Percentiles rank a stretch among this genome's conserved stretches.
These are phyloP conservation scores for Ilex asprella DNA, from an alignment of 257 asterid genomes.

Conservation along the genomic window DNA sequence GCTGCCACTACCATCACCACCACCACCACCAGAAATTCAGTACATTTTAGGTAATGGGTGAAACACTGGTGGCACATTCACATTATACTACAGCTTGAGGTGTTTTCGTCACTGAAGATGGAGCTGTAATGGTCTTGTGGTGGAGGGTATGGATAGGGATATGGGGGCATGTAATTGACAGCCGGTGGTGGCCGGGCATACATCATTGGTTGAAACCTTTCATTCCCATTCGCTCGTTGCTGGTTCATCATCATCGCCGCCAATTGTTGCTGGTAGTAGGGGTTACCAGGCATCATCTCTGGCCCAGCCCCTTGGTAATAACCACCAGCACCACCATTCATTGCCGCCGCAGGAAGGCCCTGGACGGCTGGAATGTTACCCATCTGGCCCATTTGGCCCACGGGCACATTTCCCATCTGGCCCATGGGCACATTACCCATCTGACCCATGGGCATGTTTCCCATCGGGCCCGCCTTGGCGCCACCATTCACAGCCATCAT, in stretches of 20 bases:
- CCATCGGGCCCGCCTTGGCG: slow-evolving; percentile 20
- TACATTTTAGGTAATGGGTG: too few relatives aligned
- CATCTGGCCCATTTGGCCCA: slow-evolving; percentile 64
- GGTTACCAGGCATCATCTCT: slow-evolving; percentile 53
- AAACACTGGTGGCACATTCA: neutral
- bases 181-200: slow-evolving; percentile 92
- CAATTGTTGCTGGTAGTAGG: slow-evolving; percentile 50
- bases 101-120: neutral
- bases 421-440: slow-evolving; percentile 38
- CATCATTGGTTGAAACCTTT: slow-evolving; percentile 97
- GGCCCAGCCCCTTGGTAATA: slow-evolving; percentile 50
- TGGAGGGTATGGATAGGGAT: slow-evolving; percentile 40
- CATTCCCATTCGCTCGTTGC: slow-evolving; percentile 77
- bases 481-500: slow-evolving; percentile 72
- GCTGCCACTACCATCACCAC: too few relatives aligned
- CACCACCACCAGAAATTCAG: too few relatives aligned
- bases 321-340: slow-evolving; percentile 39
- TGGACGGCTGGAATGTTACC: slow-evolving; percentile 48
- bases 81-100: slow-evolving; percentile 1
- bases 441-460: slow-evolving; percentile 33
- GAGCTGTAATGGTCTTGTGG: neutral
- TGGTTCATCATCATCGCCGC: slow-evolving; percentile 90
- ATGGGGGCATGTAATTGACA: slow-evolving; percentile 71
- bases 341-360: slow-evolving; percentile 53
- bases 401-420: slow-evolving; percentile 43